phyloP scores from a whole-genome alignment of 768 basidiomycete genomes.

The Albatrellus ellisii region DNA sequence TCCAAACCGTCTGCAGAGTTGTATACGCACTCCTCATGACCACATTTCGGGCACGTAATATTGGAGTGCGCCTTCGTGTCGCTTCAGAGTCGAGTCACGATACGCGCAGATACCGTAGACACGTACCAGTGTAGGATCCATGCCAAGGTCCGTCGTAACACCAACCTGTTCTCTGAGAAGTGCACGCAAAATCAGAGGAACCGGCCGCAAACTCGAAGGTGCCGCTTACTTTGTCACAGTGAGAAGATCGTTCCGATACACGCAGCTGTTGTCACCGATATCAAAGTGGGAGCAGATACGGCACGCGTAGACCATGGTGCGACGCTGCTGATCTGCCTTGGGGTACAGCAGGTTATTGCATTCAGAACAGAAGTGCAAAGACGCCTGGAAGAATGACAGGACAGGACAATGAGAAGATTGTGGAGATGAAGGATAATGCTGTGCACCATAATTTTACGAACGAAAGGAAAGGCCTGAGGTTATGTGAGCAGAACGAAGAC shows the following conservation, averaged over 20 bases:
- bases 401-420: not conserved
- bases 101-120: not conserved
- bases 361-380: constrained; percentile 85
- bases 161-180: constrained; percentile 77
- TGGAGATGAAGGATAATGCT: not conserved
- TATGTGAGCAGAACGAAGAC: not conserved
- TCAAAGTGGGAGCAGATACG: constrained; percentile 78
- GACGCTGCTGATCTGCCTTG: constrained; percentile 76
- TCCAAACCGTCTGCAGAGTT: not conserved
- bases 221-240: constrained; percentile 76
- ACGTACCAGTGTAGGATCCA: constrained; percentile 79
- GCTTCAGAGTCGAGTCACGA: constrained; percentile 2
- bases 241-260: constrained; percentile 87
- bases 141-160: constrained; percentile 75
- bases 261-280: constrained; percentile 75
- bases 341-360: constrained; percentile 94
- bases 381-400: constrained; percentile 35
- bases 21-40: constrained; percentile 60
- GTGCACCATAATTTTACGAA: not conserved
- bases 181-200: constrained; percentile 3
- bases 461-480: not conserved
- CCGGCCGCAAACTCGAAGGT: not conserved
- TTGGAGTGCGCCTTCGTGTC: constrained; percentile 63
- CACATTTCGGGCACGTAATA: constrained; percentile 73
- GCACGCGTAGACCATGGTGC: constrained; percentile 83